Conservation (phyloP, 2,329 filamentous ascomycete species). For the Gnomoniopsis sp. region DNA sequence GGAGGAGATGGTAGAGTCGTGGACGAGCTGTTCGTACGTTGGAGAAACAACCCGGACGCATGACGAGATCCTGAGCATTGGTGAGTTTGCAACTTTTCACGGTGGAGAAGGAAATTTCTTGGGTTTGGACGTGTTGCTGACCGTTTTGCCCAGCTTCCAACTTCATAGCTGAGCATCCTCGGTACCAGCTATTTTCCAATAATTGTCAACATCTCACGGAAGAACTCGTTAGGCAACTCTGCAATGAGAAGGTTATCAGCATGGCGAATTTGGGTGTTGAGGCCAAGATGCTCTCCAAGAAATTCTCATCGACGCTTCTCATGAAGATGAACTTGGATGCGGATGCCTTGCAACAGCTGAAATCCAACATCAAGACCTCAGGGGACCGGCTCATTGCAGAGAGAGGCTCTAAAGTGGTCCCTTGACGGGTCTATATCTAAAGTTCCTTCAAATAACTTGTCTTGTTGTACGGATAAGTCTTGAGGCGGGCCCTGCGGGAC, state of each 20-base stretch:
- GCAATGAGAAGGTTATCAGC: conserved; percentile 29
- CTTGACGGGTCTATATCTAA: neutral
- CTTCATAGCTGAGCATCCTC: conserved; percentile 27
- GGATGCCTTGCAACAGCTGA: conserved; percentile 12
- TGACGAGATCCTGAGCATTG: conserved; percentile 27
- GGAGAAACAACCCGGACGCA: conserved; percentile 30
- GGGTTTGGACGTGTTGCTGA: neutral
- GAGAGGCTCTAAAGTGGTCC: conserved; percentile 14
- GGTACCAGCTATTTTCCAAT: conserved; percentile 28
- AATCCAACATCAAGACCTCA: conserved; percentile 15
- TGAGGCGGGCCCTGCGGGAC: too few relatives aligned
- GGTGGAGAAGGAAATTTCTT: neutral
- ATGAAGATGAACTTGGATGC: conserved; percentile 25
- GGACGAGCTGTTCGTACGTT: conserved; percentile 29
- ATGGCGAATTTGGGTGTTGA: conserved; percentile 30
- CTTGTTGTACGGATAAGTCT: neutral
- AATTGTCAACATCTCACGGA: conserved; percentile 32
- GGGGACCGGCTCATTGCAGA: conserved; percentile 16
- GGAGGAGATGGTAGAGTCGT: conserved; percentile 25
- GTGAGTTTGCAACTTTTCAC: conserved; percentile 18
- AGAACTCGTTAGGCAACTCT: conserved; percentile 27
- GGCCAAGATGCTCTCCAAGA: conserved; percentile 25
- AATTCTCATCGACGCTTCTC: conserved; percentile 25
- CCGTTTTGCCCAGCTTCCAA: conserved; percentile 19
- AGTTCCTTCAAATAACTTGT: neutral